These are phyloP conservation scores for Candida qinlingensis DNA, from an alignment of 805 yeast genomes.

Conservation along the genomic window DNA sequence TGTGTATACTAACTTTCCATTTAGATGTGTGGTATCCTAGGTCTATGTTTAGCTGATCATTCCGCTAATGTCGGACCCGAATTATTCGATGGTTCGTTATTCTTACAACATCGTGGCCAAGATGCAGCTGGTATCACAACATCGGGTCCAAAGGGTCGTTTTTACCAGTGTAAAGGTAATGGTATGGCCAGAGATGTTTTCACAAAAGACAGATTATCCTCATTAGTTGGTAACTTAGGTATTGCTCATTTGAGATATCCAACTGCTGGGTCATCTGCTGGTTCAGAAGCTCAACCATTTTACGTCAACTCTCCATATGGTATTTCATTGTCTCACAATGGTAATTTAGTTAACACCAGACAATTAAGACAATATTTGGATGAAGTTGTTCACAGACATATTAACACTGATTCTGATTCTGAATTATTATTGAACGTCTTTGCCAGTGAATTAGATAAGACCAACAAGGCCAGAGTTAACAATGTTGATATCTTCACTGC, in stretches of 20 bases:
- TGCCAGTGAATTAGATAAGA: slow-evolving; percentile 86
- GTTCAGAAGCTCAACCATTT: slow-evolving; percentile 97
- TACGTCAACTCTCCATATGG: slow-evolving; percentile 98
- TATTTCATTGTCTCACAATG: slow-evolving; percentile 84
- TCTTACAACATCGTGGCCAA: slow-evolving; percentile 95
- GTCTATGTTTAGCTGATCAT: slow-evolving; percentile 77
- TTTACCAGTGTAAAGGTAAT: slow-evolving; percentile 96
- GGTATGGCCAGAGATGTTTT: slow-evolving; percentile 99
- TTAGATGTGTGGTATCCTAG: slow-evolving; percentile 91
- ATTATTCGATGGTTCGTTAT: slow-evolving; percentile 86
- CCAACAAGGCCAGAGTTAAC: slow-evolving; percentile 90
- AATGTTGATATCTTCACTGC: slow-evolving; percentile 86
- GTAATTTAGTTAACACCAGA: slow-evolving; percentile 85
- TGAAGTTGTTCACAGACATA: slow-evolving; percentile 92
- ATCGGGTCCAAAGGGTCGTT: slow-evolving; percentile 87
- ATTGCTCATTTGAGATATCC: slow-evolving; percentile 93
- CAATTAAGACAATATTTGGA: slow-evolving; percentile 78
- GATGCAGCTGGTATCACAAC: slow-evolving; percentile 99
- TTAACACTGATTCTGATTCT: slow-evolving; percentile 94
- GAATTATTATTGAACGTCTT: slow-evolving; percentile 85
- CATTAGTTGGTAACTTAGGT: slow-evolving; percentile 91
- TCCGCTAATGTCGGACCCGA: slow-evolving; percentile 77
- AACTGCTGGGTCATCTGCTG: slow-evolving; percentile 94
- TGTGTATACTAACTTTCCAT: slow-evolving; percentile 3
- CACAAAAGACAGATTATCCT: slow-evolving; percentile 72